Base-by-base conservation (phyloP, 352 stramenopile species). In the Globisporangium yorkense region DNA sequence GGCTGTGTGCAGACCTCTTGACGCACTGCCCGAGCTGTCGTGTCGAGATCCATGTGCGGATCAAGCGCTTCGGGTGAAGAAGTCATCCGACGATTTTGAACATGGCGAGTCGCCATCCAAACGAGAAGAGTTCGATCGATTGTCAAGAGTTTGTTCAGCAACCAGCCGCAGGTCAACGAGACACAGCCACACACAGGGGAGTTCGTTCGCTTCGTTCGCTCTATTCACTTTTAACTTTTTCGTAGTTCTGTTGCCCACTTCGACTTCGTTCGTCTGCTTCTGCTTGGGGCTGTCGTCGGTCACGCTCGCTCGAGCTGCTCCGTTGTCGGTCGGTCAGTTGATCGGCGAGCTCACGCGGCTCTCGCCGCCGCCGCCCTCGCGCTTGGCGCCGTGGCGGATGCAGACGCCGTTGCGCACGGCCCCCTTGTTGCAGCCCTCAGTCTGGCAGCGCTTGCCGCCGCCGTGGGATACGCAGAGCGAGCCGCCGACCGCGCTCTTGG, bases 391-490 rank as follows among this genome's bases (percentile, higher is more conserved):
- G 49, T 94, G 82, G 57, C 83, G 83, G 66, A 96, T 94, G 73
- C 84, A 94, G n/a, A 92, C 77, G 20, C 84, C 84, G 57, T 91
- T 87, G 46, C 80, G 82, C 15, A 94, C 83, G 8, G 84, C 85
- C 5, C 84, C 79, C 44, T 94, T 94, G 70, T 75, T 85, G 75
- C 83, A 94, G n/a, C 81, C 84, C 12, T 86, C 68, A 16, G 67
- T 63, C 61, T 92, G 75, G 54, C 82, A 94, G 31, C 82, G 77
- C 58, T 87, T 87, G 54, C 79, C 82, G 24, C 79, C 82, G 33
- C 79, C 81, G 50, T 92, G 81, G 7, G 79, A 88, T 48, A 92
- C 79, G 44, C 79, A 92, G 31, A 87, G 63, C 20, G 59, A 76
- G 27, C 78, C 81, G 5, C 80, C 79, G 37, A 89, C 77, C 1